A percentile compares a stretch with the other conserved stretches of the same genome.
phyloP scores from a whole-genome alignment of 345 rosid species.

The Brassica incana region DNA sequence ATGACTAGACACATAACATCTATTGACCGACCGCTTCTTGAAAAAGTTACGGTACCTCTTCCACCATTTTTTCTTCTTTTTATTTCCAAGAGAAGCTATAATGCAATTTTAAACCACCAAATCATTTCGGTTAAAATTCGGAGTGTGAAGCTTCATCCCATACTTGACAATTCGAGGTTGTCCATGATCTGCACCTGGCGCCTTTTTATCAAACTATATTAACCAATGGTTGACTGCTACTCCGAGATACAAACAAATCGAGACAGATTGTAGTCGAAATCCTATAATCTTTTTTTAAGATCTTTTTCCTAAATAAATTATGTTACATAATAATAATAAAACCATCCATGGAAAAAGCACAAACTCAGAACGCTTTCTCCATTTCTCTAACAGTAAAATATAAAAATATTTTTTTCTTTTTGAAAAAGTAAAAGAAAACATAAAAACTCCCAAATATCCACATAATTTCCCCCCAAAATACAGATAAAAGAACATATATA shows the following conservation, averaged over 20 bases:
- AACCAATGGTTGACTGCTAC: neutral
- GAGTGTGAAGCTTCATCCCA: neutral
- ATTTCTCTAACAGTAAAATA: neutral
- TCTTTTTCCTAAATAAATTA: neutral
- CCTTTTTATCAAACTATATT: neutral
- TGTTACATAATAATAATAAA: neutral
- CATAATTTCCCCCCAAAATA: neutral
- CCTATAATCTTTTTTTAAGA: neutral
- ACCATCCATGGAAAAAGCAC: neutral
- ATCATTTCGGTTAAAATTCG: neutral
- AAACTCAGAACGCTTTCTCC: neutral
- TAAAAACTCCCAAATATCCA: neutral
- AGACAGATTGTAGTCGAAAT: neutral
- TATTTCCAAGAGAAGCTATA: neutral
- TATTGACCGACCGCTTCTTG: neutral
- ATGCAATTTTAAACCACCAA: too few species aligned
- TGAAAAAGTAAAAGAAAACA: neutral
- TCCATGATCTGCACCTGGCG: neutral
- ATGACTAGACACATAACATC: neutral
- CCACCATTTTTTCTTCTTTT: neutral
- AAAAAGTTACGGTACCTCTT: neutral
- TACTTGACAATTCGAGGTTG: neutral
- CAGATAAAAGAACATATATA: neutral
- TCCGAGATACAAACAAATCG: neutral
- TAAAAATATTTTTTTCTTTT: neutral